phyloP scores from a whole-genome alignment of 2,329 filamentous ascomycete species.

The Xylariaceae sp. region DNA sequence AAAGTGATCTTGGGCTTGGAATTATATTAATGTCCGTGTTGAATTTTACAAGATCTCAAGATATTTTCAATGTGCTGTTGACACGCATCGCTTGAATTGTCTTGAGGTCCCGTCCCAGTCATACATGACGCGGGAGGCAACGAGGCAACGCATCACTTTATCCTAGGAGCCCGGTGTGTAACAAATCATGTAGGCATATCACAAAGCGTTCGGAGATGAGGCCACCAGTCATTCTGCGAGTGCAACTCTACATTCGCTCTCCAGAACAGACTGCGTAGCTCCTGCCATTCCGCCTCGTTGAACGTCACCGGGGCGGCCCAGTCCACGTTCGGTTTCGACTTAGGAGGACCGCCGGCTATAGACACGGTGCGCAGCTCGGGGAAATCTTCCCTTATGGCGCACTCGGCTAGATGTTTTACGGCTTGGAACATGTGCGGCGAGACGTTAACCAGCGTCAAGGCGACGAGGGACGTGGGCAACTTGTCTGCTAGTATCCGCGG shows the following conservation, averaged over 20 bases:
- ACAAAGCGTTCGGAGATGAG: conserved; percentile 13
- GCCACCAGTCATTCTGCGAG: conserved; percentile 16
- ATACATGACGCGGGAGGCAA: no score
- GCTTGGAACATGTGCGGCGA: conserved; percentile 13
- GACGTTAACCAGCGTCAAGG: conserved; percentile 15
- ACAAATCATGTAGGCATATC: conserved; percentile 10
- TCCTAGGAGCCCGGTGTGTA: no score
- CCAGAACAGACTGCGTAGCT: conserved; percentile 13
- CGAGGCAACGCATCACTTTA: no score
- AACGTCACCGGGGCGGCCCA: conserved; percentile 3
- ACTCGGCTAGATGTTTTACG: conserved; percentile 12
- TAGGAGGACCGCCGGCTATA: conserved; percentile 13
- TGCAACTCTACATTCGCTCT: conserved; percentile 11
- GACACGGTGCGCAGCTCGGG: conserved; percentile 13
- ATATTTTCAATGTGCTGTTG: no score
- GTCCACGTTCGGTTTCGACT: conserved; percentile 6
- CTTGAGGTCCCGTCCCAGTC: no score
- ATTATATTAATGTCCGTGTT: no score
- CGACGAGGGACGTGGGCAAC: conserved; percentile 11
- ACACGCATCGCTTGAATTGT: no score
- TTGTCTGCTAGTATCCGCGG: not conserved
- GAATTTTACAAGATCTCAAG: no score
- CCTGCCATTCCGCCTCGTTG: conserved; percentile 12
- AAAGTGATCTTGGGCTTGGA: no score
- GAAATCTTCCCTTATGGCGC: conserved; percentile 9